phyloP scores from a whole-genome alignment of 2,329 filamentous ascomycete species.

The Didymella segeticola region DNA sequence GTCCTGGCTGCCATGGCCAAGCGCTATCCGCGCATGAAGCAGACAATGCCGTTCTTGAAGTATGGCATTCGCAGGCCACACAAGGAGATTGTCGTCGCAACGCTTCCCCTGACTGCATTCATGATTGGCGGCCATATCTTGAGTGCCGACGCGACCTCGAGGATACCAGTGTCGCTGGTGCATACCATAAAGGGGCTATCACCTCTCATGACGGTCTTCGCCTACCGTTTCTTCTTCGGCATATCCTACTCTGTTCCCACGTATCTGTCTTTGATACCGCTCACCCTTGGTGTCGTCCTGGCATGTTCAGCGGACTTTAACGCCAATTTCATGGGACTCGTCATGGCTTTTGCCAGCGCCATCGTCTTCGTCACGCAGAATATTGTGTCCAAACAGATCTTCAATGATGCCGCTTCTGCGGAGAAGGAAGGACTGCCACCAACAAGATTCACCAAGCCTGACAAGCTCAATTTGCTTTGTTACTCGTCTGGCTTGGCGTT shows the following conservation, averaged over 20 bases:
- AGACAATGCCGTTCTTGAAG: slow-evolving; percentile 77
- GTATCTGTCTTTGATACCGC: slow-evolving; percentile 76
- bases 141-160: slow-evolving; percentile 90
- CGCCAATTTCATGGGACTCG: slow-evolving; percentile 86
- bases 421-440: slow-evolving; percentile 72
- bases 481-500: slow-evolving; percentile 97
- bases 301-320: slow-evolving; percentile 92
- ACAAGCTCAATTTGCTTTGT: slow-evolving; percentile 95
- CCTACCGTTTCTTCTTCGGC: slow-evolving; percentile 87
- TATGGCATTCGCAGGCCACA: slow-evolving; percentile 84
- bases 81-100: slow-evolving; percentile 81
- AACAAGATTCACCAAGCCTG: slow-evolving; percentile 76
- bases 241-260: slow-evolving; percentile 88
- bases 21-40: slow-evolving; percentile 73
- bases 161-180: slow-evolving; percentile 94
- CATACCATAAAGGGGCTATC: slow-evolving; percentile 99
- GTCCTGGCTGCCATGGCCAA: slow-evolving; percentile 77
- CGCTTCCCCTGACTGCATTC: slow-evolving; percentile 89
- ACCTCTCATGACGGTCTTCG: slow-evolving; percentile 91
- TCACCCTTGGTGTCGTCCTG: slow-evolving; percentile 93
- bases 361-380: slow-evolving; percentile 97
- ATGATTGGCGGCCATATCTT: slow-evolving; percentile 93
- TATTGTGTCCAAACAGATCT: slow-evolving; percentile 96
- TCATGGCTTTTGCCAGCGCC: slow-evolving; percentile 88
- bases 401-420: slow-evolving; percentile 88